Base-by-base conservation (phyloP, 345 rosid species). In the Gynandropsis gynandra region DNA sequence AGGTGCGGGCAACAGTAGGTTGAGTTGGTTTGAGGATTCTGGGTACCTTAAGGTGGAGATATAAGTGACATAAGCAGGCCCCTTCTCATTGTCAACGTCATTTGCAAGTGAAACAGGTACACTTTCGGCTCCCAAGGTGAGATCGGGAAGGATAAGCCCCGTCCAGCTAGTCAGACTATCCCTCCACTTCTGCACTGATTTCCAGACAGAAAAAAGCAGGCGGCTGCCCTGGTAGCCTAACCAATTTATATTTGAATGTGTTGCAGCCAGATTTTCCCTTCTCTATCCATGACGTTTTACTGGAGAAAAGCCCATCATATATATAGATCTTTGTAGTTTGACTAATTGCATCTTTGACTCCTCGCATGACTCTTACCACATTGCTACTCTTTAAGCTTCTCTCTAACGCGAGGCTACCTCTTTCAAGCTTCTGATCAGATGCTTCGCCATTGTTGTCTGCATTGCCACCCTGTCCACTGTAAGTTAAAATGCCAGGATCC, bases 361-460 rank as follows among this genome's bases (percentile, higher is more conserved):
- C 93, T 20, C 83, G 74, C n/a, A 87, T 63, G 8, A 87, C 89
- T 62, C 93, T 73, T 9, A 83, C 77, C 19, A 72, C 77, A 12
- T 68, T 83, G 3, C 60, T 76, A 5, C 66, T 75, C 10, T 40
- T 61, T 27, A 52, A n/a, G 47, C 93, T 83, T 45, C 44, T 59
- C 59, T 67, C 71, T 14, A 87, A 39, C 10, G 89, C 89, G 49
- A 72, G 81, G 52, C 83, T 87, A 10, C 92, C 89, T 61, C 78
- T 57, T 55, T 55, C 72, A 17, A 86, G 79, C 52, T 61, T 72
- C 70, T 86, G 88, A 67, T 80, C 79, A 9, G 54, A 16, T 52
- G 61, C 66, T 21, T 19, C 33, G 24, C 56, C 63, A 14, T 44
- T 36, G 36, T 62, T 68, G 15, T 32, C 45, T 1, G 41, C 41